Conservation (phyloP, 306 rosid genomes). For the Purshia tridentata region DNA sequence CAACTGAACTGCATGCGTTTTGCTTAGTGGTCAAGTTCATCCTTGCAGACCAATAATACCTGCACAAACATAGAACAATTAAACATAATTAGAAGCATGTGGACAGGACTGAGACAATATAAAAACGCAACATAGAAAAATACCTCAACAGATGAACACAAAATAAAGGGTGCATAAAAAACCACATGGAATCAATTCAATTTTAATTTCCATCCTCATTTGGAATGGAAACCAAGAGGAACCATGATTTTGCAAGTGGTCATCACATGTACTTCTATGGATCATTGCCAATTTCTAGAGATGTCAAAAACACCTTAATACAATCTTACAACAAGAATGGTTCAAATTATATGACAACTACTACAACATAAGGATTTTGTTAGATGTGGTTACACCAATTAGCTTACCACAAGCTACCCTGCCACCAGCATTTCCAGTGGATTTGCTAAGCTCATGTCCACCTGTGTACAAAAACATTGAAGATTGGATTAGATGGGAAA, state of each 20-base stretch:
- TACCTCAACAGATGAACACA: not conserved
- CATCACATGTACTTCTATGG: not conserved
- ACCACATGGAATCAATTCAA: not conserved
- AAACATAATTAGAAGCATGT: not conserved
- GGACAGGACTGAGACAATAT: not conserved
- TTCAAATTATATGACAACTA: not conserved
- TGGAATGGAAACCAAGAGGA: not conserved
- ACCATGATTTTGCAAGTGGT: not conserved
- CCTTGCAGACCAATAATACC: slow-evolving; percentile 92
- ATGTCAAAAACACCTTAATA: not conserved
- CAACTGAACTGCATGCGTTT: slow-evolving; percentile 6
- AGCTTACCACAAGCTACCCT: slow-evolving; percentile 87
- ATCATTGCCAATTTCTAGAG: not conserved
- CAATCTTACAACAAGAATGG: not conserved
- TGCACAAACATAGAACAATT: slow-evolving; percentile 21
- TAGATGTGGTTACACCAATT: not conserved
- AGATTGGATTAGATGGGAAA: not conserved
- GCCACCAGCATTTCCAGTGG: slow-evolving; percentile 98
- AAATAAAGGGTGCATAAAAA: not conserved
- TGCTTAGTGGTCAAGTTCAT: slow-evolving; percentile 26
- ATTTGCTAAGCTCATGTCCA: slow-evolving; percentile 93
- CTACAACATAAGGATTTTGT: not conserved
- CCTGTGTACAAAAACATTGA: slow-evolving; percentile 41
- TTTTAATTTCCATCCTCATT: not conserved
- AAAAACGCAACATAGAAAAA: not conserved